These are phyloP conservation scores for Oryza officinalis DNA, from an alignment of 176 grass and related monocot species.

Conservation along the genomic window DNA sequence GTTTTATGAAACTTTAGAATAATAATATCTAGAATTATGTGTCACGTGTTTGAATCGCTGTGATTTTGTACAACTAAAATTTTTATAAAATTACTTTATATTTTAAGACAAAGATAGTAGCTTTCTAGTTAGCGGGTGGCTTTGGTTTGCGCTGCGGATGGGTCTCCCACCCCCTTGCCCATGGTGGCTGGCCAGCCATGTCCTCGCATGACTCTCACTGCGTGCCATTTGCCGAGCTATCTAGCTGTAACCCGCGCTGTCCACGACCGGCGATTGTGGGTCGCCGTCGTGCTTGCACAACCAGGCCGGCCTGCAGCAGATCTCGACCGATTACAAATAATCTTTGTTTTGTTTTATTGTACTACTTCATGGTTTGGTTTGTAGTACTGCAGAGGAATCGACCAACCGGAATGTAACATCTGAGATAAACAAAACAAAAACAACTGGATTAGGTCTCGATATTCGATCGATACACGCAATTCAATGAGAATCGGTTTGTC, in stretches of 20 bases:
- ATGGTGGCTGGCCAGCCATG: neutral
- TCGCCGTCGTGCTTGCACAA: neutral
- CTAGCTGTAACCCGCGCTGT: neutral
- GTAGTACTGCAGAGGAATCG: constrained; percentile 9
- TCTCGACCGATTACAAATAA: neutral
- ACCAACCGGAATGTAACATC: neutral
- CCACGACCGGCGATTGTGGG: neutral
- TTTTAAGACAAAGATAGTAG: no score
- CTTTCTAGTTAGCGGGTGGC: neutral
- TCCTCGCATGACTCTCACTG: constrained; percentile 16
- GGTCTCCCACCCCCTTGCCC: neutral
- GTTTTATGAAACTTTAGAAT: no score
- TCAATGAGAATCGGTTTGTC: constrained; percentile 15
- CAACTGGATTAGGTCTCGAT: neutral
- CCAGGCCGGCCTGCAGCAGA: neutral
- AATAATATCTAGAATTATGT: no score
- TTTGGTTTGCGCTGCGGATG: neutral
- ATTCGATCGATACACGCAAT: neutral
- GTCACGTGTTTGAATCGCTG: no score
- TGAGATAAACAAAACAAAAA: constrained; percentile 16
- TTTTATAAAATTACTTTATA: no score
- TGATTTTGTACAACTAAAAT: no score
- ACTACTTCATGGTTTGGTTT: neutral
- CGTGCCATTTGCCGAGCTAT: constrained; percentile 7
- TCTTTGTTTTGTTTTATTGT: neutral